Base-by-base conservation (phyloP, 768 basidiomycete genomes). In the Asterophora parasitica region DNA sequence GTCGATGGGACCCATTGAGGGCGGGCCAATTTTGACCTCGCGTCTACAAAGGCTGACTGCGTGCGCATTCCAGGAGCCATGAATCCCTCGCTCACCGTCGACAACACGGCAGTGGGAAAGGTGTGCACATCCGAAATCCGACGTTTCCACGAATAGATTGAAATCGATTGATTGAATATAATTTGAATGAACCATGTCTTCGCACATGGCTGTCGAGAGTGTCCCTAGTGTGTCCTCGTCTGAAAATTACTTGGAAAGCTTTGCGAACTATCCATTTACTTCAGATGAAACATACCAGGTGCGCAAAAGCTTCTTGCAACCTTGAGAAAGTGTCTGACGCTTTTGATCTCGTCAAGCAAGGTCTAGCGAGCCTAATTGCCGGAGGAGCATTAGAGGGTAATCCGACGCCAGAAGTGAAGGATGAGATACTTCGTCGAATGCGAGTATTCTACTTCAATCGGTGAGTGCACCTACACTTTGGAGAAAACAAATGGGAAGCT, bases 381-480 rank as follows among this genome's bases (percentile, higher is more conserved):
- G 73, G 69, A 11, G 69, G 69, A 10, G 61, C 72, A 3, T 51
- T 74, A 28, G 58, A 67, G 7, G 55, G 58, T n/a, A 58, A 58
- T 51, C 58, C 60, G 26, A 48, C 72, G 1, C 61, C 68, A 7
- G 70, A 69, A 15, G 68, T 75, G 28, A 64, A 57, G 46, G 73
- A 76, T 11, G 75, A 79, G 19, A 64, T 78, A 26, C 49, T 82
- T 28, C 71, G 77, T 8, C 73, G 73, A 32, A 78, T 79, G 1
- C 71, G 77, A 13, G 72, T 88, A 0, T 89, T 85, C 60, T 89
- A 86, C 65, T 89, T 87, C 64, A 88, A 86, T 65, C 68, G 68
- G 81, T 79, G 52, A 34, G 54, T 47, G 26, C 13, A 37, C 36
- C 11, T 4, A 19, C 5, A 6, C 28, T 8, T 19, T 13, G 13